Percentiles rank a stretch among this genome's conserved stretches.
These are phyloP conservation scores for Poronia punctata DNA, from an alignment of 495 filamentous ascomycete species.

Conservation along the genomic window DNA sequence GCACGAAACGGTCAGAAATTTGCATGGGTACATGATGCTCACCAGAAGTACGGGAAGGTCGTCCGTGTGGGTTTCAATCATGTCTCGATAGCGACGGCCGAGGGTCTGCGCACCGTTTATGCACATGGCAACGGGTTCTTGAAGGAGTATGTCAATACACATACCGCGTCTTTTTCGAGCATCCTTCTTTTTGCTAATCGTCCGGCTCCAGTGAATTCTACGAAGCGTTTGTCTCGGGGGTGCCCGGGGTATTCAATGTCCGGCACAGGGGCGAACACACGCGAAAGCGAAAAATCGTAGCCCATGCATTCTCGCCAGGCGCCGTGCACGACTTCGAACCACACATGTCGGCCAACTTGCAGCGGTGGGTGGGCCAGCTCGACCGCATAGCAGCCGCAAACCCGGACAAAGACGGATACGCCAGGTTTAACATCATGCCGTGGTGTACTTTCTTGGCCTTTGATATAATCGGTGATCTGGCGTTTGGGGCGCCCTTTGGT, in stretches of 20 bases:
- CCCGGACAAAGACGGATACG: slow-evolving; percentile 18
- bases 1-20: slow-evolving; percentile 10
- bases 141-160: slow-evolving; percentile 48
- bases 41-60: slow-evolving; percentile 56
- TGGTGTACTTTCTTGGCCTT: slow-evolving; percentile 92
- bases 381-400: slow-evolving; percentile 38
- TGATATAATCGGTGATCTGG: slow-evolving; percentile 75
- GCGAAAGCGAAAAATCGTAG: slow-evolving; percentile 77
- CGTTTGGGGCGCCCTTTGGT: slow-evolving; percentile 45
- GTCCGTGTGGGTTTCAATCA: slow-evolving; percentile 54
- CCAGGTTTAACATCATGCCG: slow-evolving; percentile 63
- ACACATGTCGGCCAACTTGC: slow-evolving; percentile 73
- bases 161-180: no score
- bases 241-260: slow-evolving; percentile 78
- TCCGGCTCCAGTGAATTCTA: slow-evolving; percentile 62
- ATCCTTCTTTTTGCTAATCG: no score
- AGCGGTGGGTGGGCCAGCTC: slow-evolving; percentile 65
- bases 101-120: slow-evolving; percentile 55
- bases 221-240: slow-evolving; percentile 79
- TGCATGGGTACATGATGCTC: slow-evolving; percentile 51
- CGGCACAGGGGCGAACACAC: slow-evolving; percentile 71
- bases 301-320: slow-evolving; percentile 77
- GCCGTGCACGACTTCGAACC: slow-evolving; percentile 75
- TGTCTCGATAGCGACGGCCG: slow-evolving; percentile 46
- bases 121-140: slow-evolving; percentile 64